Conservation (phyloP, 257 asterid species). For the Euphrasia confusa region DNA sequence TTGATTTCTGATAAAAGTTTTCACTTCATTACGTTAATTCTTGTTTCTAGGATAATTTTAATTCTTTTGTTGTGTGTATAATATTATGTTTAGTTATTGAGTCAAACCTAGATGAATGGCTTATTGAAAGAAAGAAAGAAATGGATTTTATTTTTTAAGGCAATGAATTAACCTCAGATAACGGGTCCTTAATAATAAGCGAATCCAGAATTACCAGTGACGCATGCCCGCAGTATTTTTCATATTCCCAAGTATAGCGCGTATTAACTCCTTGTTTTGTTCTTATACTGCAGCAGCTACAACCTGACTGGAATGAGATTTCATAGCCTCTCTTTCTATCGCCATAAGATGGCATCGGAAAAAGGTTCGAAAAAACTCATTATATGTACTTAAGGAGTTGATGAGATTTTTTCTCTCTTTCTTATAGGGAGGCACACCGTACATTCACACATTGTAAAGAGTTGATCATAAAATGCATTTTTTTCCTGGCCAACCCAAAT, state of each 20-base stretch:
- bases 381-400: constrained; percentile 1
- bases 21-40: not conserved
- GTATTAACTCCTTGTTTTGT: constrained; percentile 17
- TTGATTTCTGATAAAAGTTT: too few species aligned
- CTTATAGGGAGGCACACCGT: constrained; percentile 17
- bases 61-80: too few species aligned
- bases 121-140: not conserved
- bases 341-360: constrained; percentile 9
- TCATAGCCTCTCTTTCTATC: constrained; percentile 4
- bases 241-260: too few species aligned
- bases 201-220: too few species aligned
- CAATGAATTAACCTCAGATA: too few species aligned
- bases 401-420: constrained; percentile 9
- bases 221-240: not conserved
- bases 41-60: not conserved
- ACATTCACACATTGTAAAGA: constrained; percentile 8
- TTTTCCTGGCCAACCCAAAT: not conserved
- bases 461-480: constrained; percentile 5
- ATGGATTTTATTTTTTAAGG: not conserved
- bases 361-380: constrained; percentile 7
- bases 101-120: not conserved
- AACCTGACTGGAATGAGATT: constrained; percentile 13
- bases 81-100: too few species aligned
- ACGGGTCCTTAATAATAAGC: too few species aligned
- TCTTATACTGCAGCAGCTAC: constrained; percentile 20